phyloP scores from a whole-genome alignment of 257 asterid genomes.

The Nicotiana sylvestris region DNA sequence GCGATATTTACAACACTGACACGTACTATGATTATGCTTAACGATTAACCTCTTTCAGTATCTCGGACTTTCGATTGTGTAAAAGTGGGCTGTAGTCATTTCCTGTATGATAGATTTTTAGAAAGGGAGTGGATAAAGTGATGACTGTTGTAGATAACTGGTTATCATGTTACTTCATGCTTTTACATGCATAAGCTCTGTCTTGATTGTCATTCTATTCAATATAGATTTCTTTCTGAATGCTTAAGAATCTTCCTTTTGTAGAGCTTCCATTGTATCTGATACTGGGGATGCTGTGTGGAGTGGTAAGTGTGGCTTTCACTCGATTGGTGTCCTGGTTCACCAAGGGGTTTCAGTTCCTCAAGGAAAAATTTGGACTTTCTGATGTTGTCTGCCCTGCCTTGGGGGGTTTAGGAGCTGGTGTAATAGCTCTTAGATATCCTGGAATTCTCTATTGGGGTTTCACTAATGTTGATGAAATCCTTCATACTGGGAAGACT shows the following conservation, averaged over 20 bases:
- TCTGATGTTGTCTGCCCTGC: conserved; percentile 95
- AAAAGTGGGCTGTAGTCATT: background rate
- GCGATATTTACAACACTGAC: no score
- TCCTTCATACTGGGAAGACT: conserved; percentile 91
- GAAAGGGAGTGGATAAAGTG: background rate
- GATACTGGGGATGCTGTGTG: conserved; percentile 94
- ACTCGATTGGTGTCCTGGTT: conserved; percentile 78
- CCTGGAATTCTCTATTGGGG: conserved; percentile 99
- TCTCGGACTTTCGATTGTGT: background rate
- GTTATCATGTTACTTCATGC: background rate
- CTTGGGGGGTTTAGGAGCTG: conserved; percentile 97
- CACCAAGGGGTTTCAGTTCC: conserved; percentile 51
- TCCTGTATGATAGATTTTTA: background rate
- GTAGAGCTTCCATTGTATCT: conserved; percentile 95
- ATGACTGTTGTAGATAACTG: background rate
- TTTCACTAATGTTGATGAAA: conserved; percentile 94
- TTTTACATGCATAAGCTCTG: background rate
- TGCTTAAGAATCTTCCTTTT: conserved; percentile 26
- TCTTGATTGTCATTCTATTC: background rate
- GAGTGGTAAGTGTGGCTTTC: conserved; percentile 91
- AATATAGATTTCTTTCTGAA: conserved; percentile 20
- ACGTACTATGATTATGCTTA: background rate
- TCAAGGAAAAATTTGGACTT: conserved; percentile 66
- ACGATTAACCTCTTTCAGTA: background rate
- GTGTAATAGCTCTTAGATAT: conserved; percentile 87